Base-by-base conservation (phyloP, 1,139 yeast species). In the Suhomyces wounanorum region DNA sequence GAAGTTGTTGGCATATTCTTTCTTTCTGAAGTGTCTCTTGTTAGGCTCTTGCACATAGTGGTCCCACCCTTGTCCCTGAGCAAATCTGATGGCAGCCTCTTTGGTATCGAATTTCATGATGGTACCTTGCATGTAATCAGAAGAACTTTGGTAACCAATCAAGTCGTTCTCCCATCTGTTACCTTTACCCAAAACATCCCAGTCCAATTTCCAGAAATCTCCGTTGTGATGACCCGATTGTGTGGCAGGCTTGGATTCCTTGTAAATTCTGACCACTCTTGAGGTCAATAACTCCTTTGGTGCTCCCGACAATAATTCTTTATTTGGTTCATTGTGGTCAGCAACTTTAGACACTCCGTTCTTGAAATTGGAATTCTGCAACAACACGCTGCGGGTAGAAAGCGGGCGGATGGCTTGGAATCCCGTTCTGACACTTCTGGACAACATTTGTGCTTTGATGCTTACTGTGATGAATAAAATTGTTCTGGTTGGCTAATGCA, bases 111-210 rank as follows among this genome's bases (percentile, higher is more conserved):
- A 89, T 67, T 84, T 84, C 78, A 89, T 71, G 62, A 79, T 81
- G n/a, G 94, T 85, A 26, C 88, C 91, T 73, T 89, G 96, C 95
- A 89, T 86, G 70, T 83, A 85, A 68, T 89, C 96, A 31, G 89
- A 83, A 43, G 89, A 77, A 36, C 89, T 82, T 61, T 89, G 92
- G 76, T 88, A 89, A 16, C 96, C 96, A 72, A 89, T 89, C 64
- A 89, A 75, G 64, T 89, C 95, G 69, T 89, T 89, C 67, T 89
- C 96, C 96, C 96, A 89, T 66, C 96, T 77, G 73, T 89, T 84
- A 39, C 88, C 90, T 61, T 86, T 83, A 44, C 85, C 85, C 52
- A 86, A 73, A 40, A 87, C 81, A 63, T 89, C 96, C 94, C 95
- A 89, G 70, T 89, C 96, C 55, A 89, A 66, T 64, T 82, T 83